Evolutionary conservation across 257 asterid genomes (phyloP).

Genomic region (Solanum pimpinellifolium): DNA sequence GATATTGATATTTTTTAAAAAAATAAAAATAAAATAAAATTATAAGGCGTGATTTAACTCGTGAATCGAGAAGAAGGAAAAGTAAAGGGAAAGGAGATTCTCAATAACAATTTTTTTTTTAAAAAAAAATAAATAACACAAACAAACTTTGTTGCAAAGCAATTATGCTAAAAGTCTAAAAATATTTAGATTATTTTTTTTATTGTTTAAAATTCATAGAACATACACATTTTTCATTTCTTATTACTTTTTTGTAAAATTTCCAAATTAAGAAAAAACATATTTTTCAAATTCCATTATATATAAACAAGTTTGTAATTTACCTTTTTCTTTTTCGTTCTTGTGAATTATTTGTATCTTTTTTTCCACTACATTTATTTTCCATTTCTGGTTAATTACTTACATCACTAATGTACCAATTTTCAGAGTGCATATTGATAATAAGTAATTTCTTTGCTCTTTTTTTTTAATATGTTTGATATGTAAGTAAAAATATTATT

Average conservation of each 20-base stretch:
- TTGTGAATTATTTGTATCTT: background rate
- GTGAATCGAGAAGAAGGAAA: background rate
- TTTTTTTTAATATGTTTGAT: too few species aligned
- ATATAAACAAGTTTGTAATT: background rate
- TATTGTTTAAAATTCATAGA: too few species aligned
- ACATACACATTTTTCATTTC: too few species aligned
- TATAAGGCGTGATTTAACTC: background rate
- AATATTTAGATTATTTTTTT: background rate
- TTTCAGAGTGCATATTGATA: background rate
- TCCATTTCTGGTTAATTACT: background rate
- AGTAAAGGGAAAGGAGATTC: background rate
- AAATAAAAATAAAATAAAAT: background rate
- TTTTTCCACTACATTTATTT: background rate
- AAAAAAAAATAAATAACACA: background rate
- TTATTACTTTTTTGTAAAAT: too few species aligned
- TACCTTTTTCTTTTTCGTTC: background rate
- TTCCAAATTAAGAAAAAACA: background rate
- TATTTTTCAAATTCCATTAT: too few species aligned
- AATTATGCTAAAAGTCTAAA: background rate
- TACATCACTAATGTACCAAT: background rate
- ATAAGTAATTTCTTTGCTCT: too few species aligned
- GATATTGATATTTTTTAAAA: background rate
- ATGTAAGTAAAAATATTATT: too few species aligned
- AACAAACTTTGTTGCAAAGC: background rate
- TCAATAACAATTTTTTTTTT: background rate